Evolutionary conservation across 768 basidiomycete genomes (phyloP), one percentile per base, ranked within the genome.

Genomic region (Leucocoprinus leucothites): DNA sequence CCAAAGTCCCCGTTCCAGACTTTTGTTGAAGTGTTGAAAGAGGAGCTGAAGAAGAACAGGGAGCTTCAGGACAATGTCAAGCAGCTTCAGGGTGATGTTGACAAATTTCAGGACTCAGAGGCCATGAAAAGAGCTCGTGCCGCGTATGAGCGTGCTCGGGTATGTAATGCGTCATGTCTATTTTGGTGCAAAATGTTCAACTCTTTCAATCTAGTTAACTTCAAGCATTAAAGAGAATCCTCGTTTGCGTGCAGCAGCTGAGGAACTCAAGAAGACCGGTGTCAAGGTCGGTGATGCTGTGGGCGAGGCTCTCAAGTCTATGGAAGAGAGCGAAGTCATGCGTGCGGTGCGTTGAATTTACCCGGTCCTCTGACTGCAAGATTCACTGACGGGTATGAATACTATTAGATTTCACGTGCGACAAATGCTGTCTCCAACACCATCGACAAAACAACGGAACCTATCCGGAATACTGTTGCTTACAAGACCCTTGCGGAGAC

Each of bases 191-290:
- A 18, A n/a, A 36, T 57, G 34, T 48, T 40, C n/a, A 49, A 11
- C 24, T 48, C 36, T 8, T 28, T n/a, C 22, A 53, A 14, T 35
- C 1, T 65, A 97, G 94, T 74, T 98, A 60, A 87, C 89, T 5
- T 90, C 93, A 3, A 93, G 93, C 62, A 96, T 99, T 54, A 91
- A 96, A 75, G 92, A 97, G 69, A 99, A 99, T 65, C 96, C 96
- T 9, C 78, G 85, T 53, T 74, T 99, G 52, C 83, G 91, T 51
- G 92, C 91, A 3, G 96, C 96, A 0, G 95, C 94, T 1, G 93
- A 95, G 65, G 94, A 97, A 64, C 81, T 99, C 55, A 86, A 82
- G 70, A 91, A 89, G 66, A 79, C 87, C 13, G 97, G 97, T 58
- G 82, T 94, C 53, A 91, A 92, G 67, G 87, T 97, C 57, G 89